Evolutionary conservation across 108 stramenopile genomes (phyloP), one percentile per base, ranked within the genome.

Genomic region (Nitzschia sp.): DNA sequence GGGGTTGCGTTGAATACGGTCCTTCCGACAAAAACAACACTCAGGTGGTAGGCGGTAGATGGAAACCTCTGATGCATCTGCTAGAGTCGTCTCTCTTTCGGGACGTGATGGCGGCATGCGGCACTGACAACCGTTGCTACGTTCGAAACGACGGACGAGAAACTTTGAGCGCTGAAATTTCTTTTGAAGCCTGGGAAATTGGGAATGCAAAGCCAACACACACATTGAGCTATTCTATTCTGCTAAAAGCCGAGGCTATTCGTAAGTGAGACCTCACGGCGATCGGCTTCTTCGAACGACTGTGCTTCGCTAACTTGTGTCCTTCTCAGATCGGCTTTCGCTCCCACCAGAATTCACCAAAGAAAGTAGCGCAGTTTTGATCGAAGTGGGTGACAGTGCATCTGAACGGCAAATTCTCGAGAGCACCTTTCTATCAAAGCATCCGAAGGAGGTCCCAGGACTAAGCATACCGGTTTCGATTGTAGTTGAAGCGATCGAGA

Each of bases 1-100:
- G 82, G 82, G 82, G 86, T 23, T 55, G 58, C 13, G 17, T 86
- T 15, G 85, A 86, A 52, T 83, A 86, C 67, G 66, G 74, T 19
- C 17, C 56, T 16, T 19, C 45, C 4, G 58, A 65, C 33, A 47
- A 47, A 15, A 63, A 19, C 21, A 41, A 50, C 9, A 15, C 25
- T 1, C 81, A 82, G 52, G 68, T 82, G 0, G 13, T 78, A 0
- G 82, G 82, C 1, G 85, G 85, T 3, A 50, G 82, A 13, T 83
- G 85, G 82, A 87, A 87, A 47, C 82, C 80, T 9, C 29, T 83
- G 17, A 69, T 78, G 47, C 58, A 80, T 57, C 55, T 79, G 68
- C 48, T 78, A 2, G 33, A 58, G 31, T 38, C 22, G 1, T 68
- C 58, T 4, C 41, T 80, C 17, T 86, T 80, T 70, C 58, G 35